phyloP scores from a whole-genome alignment of 345 rosid genomes.

The Erucastrum elatum region DNA sequence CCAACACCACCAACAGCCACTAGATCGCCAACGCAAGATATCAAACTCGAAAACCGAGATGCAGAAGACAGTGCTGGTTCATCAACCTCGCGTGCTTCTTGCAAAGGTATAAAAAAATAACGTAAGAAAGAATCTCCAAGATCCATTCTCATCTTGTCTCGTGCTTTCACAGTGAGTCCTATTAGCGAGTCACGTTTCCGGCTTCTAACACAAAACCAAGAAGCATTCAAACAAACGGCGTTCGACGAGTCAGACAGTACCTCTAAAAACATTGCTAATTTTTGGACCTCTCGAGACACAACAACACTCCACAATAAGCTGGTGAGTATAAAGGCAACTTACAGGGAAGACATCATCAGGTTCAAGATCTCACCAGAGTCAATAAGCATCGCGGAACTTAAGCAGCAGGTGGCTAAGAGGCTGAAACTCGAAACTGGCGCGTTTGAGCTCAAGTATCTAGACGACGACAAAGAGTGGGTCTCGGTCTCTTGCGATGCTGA shows the following conservation, averaged over 20 bases:
- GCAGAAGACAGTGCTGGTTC: constrained; percentile 75
- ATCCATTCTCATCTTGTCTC: constrained; percentile 32
- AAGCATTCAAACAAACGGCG: constrained; percentile 19
- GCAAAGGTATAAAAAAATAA: constrained; percentile 46
- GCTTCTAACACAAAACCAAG: constrained; percentile 33
- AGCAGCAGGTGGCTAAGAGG: constrained; percentile 86
- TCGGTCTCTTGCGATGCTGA: constrained; percentile 81
- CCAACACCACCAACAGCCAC: constrained; percentile 33
- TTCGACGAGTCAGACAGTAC: constrained; percentile 37
- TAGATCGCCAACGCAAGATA: constrained; percentile 36
- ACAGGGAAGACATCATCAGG: constrained; percentile 77
- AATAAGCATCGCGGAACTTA: constrained; percentile 56
- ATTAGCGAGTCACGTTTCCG: constrained; percentile 34
- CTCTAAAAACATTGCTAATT: constrained; percentile 25
- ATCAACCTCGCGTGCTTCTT: constrained; percentile 79
- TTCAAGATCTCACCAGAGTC: constrained; percentile 60
- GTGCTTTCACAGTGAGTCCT: constrained; percentile 28
- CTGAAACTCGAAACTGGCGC: constrained; percentile 74
- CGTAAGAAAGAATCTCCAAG: too few species aligned
- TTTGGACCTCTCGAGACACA: constrained; percentile 24
- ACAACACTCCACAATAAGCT: constrained; percentile 32
- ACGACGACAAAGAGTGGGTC: constrained; percentile 86
- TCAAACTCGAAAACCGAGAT: constrained; percentile 50
- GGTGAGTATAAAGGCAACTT: constrained; percentile 74
- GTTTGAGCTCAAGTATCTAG: constrained; percentile 79